These are phyloP conservation scores for Ogataea parapolymorpha DNA, from an alignment of 805 yeast genomes.

Conservation along the genomic window DNA sequence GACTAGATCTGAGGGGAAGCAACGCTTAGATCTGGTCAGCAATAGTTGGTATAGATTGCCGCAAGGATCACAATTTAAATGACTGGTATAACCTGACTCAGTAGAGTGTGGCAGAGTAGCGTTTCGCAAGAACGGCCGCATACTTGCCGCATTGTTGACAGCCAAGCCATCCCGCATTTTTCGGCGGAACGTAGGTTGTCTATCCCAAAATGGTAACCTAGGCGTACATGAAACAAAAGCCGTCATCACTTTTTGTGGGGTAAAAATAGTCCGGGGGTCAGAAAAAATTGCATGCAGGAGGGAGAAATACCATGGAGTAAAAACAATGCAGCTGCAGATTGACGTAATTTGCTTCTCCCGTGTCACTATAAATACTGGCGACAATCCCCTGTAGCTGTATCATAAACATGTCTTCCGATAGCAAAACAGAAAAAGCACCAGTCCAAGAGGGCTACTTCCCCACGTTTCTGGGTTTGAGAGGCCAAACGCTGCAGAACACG, in stretches of 20 bases:
- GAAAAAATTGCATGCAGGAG: neutral
- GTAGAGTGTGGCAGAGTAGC: too few species aligned
- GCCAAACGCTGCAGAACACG: conserved; percentile 15
- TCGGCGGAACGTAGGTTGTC: too few species aligned
- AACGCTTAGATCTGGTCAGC: neutral
- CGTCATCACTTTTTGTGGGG: neutral
- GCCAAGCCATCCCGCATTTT: too few species aligned
- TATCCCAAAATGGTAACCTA: neutral
- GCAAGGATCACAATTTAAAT: too few species aligned
- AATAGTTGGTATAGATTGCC: neutral
- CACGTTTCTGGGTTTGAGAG: conserved; percentile 17
- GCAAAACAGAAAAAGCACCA: neutral
- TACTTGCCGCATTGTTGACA: too few species aligned
- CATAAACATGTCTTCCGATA: neutral
- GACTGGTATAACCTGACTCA: too few species aligned
- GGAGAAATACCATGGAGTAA: neutral
- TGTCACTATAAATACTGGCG: neutral
- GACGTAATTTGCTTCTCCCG: neutral
- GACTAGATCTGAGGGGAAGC: neutral
- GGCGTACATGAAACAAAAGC: neutral
- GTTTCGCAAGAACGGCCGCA: too few species aligned
- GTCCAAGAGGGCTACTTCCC: neutral
- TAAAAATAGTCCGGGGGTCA: neutral
- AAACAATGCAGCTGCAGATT: neutral
- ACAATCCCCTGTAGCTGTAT: neutral